Conservation (phyloP, 2,329 filamentous ascomycete species). For the Chaetomiaceae sp. region DNA sequence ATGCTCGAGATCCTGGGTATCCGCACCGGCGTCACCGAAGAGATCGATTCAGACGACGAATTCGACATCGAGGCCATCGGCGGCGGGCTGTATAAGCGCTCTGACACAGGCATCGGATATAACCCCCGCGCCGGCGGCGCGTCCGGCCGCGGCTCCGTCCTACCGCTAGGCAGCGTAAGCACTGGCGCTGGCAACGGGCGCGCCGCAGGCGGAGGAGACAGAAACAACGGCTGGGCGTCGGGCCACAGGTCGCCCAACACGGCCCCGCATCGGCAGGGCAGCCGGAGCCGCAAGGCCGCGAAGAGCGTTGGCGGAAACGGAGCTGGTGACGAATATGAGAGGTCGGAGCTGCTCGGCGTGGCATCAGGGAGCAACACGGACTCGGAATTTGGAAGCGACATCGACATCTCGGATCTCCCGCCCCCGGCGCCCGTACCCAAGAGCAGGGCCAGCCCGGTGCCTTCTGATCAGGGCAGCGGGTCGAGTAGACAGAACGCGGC, state of each 20-base stretch:
- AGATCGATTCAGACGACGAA: constrained; percentile 96
- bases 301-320: constrained; percentile 25
- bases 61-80: constrained; percentile 86
- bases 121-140: constrained; percentile 60
- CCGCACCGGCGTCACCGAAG: constrained; percentile 90
- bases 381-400: constrained; percentile 59
- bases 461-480: constrained; percentile 24
- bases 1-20: constrained; percentile 99
- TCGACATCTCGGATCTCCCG: constrained; percentile 63
- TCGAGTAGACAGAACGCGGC: constrained; percentile 22
- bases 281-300: constrained; percentile 51
- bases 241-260: constrained; percentile 47
- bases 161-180: constrained; percentile 49
- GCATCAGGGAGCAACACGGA: constrained; percentile 45
- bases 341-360: constrained; percentile 52
- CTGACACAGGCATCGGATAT: constrained; percentile 72
- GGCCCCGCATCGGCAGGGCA: constrained; percentile 38
- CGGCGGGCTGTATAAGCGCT: constrained; percentile 75
- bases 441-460: constrained; percentile 37
- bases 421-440: constrained; percentile 49
- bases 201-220: constrained; percentile 24
- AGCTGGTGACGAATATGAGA: constrained; percentile 47
- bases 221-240: constrained; percentile 48
- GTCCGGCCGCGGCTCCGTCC: constrained; percentile 53
- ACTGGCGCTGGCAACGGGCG: not conserved